These are phyloP conservation scores for Leptographium radiaticola DNA, from an alignment of 2,329 filamentous ascomycete species.

Conservation along the genomic window DNA sequence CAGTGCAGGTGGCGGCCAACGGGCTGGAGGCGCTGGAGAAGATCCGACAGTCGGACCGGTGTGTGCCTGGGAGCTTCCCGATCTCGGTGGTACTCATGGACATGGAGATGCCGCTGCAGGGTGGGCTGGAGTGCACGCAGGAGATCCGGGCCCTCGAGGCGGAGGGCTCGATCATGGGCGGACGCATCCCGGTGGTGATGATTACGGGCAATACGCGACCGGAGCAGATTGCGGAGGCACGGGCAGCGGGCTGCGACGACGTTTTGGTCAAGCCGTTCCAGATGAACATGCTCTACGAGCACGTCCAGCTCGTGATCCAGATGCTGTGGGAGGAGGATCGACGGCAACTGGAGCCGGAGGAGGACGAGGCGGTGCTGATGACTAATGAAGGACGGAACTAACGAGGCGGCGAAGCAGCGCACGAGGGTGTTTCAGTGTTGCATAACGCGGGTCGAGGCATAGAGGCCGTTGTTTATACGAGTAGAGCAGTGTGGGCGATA, in stretches of 20 bases:
- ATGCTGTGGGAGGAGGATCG: constrained; percentile 7
- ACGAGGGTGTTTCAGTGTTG: background rate
- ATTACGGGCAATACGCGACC: constrained; percentile 55
- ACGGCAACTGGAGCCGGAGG: background rate
- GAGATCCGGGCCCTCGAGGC: constrained; percentile 50
- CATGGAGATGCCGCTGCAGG: constrained; percentile 64
- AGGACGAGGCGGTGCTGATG: background rate
- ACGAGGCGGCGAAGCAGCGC: background rate
- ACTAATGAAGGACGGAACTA: constrained; percentile 1
- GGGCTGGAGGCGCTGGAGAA: constrained; percentile 41
- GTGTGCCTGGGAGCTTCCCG: constrained; percentile 17
- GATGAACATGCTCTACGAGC: constrained; percentile 46
- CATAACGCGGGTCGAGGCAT: background rate
- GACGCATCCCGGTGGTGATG: constrained; percentile 48
- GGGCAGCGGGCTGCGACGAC: constrained; percentile 43
- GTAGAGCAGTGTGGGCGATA: background rate
- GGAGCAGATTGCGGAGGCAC: constrained; percentile 43
- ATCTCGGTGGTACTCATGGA: constrained; percentile 60
- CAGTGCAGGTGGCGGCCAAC: constrained; percentile 41
- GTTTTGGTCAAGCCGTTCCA: constrained; percentile 62
- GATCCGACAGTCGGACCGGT: constrained; percentile 20
- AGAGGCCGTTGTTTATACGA: background rate
- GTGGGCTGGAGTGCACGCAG: constrained; percentile 53
- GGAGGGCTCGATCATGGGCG: constrained; percentile 35
- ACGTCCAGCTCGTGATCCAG: constrained; percentile 38